Evolutionary conservation across 2,329 filamentous ascomycete species (phyloP), one percentile per base, ranked within the genome.

Genomic region (Calonectria pteridis): DNA sequence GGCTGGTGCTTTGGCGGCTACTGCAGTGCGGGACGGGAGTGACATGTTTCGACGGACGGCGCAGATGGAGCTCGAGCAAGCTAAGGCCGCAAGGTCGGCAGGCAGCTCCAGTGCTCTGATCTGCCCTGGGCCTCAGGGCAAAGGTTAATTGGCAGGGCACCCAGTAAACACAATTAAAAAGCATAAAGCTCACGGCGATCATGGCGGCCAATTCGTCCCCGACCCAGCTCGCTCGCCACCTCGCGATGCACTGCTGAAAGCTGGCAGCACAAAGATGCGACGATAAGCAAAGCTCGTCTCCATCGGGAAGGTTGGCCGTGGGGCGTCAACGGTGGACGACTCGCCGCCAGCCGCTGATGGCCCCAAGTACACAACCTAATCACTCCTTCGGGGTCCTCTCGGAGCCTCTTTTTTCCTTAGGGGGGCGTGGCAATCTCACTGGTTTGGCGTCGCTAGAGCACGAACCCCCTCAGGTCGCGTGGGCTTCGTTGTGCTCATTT

Each of bases 221-320:
- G 23, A 11, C 55, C 16, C 55, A 40, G 14, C 23, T 26, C 29
- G 33, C 55, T 62, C 55, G 31, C 37, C 55, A 35, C 53, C 23
- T 58, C 10, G 35, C 31, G 59, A 64, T 46, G 65, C 50, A 28
- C 23, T 13, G 31, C 33, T 43, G 31, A 28, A 59, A 59, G 46
- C 53, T 62, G 68, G 63, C 69, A 33, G 23, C 35, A 49, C 59
- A 49, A 46, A 43, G 40, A 64, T 33, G 49, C 55, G 65, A 71
- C 43, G 69, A 76, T 79, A 75, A 73, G 69, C 35, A 76, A 63
- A 58, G 23, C 73, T 79, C 71, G 55, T 59, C 78, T 78, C 50
- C 31, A 76, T 80, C 64, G 31, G 78, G 78, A 80, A 79, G 78
- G 77, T 80, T 73, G 64, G 59, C 58, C 63, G 64, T 49, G 26